Percentiles rank a stretch among this genome's conserved stretches.
These are phyloP conservation scores for Symbiodinium natans DNA, from an alignment of 73 alveolate genomes.

Conservation along the genomic window DNA sequence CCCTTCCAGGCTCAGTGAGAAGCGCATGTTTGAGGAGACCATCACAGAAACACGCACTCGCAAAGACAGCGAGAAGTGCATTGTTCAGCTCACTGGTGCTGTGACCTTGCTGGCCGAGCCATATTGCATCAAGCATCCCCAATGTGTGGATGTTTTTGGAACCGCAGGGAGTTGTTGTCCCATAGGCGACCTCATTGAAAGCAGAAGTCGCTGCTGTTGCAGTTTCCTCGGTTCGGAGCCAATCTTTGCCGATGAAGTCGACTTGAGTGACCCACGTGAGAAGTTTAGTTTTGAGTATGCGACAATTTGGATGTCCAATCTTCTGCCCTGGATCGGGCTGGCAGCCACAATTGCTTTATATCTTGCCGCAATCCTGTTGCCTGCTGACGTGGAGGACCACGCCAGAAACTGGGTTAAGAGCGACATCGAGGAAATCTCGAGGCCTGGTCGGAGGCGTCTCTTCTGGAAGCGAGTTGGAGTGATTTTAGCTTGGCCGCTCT, in stretches of 20 bases:
- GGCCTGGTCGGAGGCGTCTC: slow-evolving; percentile 19
- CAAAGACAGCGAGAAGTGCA: slow-evolving; percentile 77
- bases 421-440: background rate
- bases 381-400: slow-evolving; percentile 44
- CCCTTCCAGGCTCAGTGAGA: slow-evolving; percentile 62
- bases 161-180: slow-evolving; percentile 61
- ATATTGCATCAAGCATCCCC: slow-evolving; percentile 49
- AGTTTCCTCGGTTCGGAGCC: slow-evolving; percentile 83
- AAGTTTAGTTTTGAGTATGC: slow-evolving; percentile 90
- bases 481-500: slow-evolving; percentile 34
- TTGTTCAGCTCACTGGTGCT: slow-evolving; percentile 79
- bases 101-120: slow-evolving; percentile 83
- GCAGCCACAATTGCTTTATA: slow-evolving; percentile 45
- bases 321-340: slow-evolving; percentile 86
- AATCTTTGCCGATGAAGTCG: slow-evolving; percentile 39
- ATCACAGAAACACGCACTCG: slow-evolving; percentile 57
- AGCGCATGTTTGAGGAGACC: slow-evolving; percentile 71
- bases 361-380: slow-evolving; percentile 68
- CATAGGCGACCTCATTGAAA: slow-evolving; percentile 42
- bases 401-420: background rate
- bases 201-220: slow-evolving; percentile 62
- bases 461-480: slow-evolving; percentile 47
- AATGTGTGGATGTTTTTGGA: slow-evolving; percentile 59
- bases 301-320: slow-evolving; percentile 77
- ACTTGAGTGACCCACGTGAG: slow-evolving; percentile 32